Base-by-base conservation (phyloP, 1,284 basidiomycete species). In the Quambalaria eucalypti region DNA sequence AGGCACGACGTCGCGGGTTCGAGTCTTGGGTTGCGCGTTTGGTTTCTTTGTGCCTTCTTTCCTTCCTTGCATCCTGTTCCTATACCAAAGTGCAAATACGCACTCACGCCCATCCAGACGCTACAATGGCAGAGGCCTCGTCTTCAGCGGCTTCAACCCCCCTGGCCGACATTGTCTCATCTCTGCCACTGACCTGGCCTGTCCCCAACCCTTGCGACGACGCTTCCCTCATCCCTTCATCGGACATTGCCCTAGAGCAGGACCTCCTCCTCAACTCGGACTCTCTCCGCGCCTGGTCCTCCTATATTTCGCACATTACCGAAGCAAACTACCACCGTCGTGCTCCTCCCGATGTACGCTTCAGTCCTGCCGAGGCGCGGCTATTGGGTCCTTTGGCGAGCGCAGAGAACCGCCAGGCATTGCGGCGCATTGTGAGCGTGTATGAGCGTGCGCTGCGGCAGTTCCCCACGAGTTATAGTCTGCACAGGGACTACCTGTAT, bases 401-500 rank as follows among this genome's bases (percentile, higher is more conserved):
- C 8, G 83, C 84, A 3, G 80, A 81, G 14, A 82, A 86, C 46
- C 82, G 90, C 53, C 81, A 83, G 46, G 85, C 86, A 29, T 79
- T 96, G 21, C 88, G 91, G 66, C 84, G 86, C 50, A 80, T 92
- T 47, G 87, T 87, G 4, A 90, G 88, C 76, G 82, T 95, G 28
- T 98, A 95, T 74, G 95, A 99, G 77, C 82, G 90, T 30, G 91
- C 92, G 0, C 81, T 99, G 14, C 82, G 79, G 4, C 83, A 92
- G 59, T 96, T 96, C 69, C 87, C 93, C 0, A 83, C 82, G 16
- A 89, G 86, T 12, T 98, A 88, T 82, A 90, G 92, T 73, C 79
- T 98, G 48, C 98, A 95, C 95, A 90, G 89, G 70, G 83, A 87
- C 0, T 99, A 98, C 76, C 80, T 97, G 46, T 81, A 82, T 49